Evolutionary conservation across 805 yeast species (phyloP).

Genomic region (Sugiyamaella marilandica): DNA sequence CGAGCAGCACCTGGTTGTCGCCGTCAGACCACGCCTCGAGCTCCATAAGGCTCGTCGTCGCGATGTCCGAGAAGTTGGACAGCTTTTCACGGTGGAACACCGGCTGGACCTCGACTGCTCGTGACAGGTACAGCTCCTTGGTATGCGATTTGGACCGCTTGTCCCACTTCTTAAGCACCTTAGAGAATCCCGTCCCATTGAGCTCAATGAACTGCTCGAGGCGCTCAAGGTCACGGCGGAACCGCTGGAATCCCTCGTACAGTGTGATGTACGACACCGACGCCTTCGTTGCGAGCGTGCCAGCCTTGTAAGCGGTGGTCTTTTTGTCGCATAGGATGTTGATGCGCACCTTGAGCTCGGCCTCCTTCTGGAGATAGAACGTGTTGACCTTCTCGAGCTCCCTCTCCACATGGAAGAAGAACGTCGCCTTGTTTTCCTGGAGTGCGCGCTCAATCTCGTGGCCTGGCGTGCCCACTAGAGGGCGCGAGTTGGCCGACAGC

Average conservation of each 20-base stretch:
- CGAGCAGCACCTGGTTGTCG: slow-evolving; percentile 33
- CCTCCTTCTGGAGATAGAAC: slow-evolving; percentile 88
- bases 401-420: slow-evolving; percentile 83
- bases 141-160: slow-evolving; percentile 92
- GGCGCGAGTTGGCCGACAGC: slow-evolving; percentile 48
- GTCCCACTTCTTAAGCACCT: slow-evolving; percentile 97
- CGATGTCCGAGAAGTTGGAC: slow-evolving; percentile 73
- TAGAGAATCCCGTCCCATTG: slow-evolving; percentile 93
- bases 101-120: slow-evolving; percentile 95
- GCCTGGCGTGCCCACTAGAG: slow-evolving; percentile 21
- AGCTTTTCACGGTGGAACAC: slow-evolving; percentile 89
- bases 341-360: slow-evolving; percentile 73
- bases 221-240: slow-evolving; percentile 80
- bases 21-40: slow-evolving; percentile 66
- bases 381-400: slow-evolving; percentile 92
- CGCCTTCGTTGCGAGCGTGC: slow-evolving; percentile 49
- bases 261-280: slow-evolving; percentile 77
- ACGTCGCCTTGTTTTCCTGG: slow-evolving; percentile 85
- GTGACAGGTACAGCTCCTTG: slow-evolving; percentile 81
- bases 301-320: slow-evolving; percentile 42
- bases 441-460: slow-evolving; percentile 47
- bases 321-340: slow-evolving; percentile 74
- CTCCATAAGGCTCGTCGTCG: slow-evolving; percentile 50
- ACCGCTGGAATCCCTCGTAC: slow-evolving; percentile 84
- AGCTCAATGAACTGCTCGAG: slow-evolving; percentile 91